phyloP scores from a whole-genome alignment of 441 rosid genomes.

The Bruguiera hainesii region DNA sequence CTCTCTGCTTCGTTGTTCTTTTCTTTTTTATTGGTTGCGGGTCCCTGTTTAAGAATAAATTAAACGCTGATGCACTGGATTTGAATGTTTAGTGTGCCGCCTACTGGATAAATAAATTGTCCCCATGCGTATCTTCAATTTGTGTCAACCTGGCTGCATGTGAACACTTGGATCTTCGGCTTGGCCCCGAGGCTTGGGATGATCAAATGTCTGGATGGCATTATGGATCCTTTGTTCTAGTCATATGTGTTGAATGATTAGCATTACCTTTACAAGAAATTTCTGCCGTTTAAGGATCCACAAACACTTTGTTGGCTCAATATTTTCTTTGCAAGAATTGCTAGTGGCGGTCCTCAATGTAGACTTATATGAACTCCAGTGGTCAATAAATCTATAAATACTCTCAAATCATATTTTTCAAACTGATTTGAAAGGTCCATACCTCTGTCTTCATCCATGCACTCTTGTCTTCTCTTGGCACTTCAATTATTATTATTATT shows the following conservation, averaged over 20 bases:
- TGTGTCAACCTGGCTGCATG: not conserved
- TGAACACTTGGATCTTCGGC: not conserved
- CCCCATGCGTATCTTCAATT: not conserved
- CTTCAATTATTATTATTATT: not conserved
- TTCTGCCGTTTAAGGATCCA: no score
- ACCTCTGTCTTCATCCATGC: not conserved
- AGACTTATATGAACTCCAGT: not conserved
- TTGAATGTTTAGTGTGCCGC: not conserved
- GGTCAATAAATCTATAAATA: not conserved
- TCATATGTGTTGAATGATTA: no score
- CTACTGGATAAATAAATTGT: not conserved
- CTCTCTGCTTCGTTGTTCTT: not conserved
- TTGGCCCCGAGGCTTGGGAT: not conserved
- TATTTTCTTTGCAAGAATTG: no score
- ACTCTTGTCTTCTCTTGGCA: not conserved
- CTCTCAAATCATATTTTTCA: not conserved
- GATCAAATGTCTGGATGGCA: not conserved
- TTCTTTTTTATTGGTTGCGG: not conserved
- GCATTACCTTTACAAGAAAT: no score
- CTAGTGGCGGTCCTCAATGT: no score
- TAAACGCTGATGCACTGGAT: not conserved
- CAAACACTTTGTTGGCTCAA: no score
- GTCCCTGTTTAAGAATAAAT: conserved; percentile 1
- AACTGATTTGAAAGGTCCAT: not conserved
- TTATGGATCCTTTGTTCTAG: not conserved